Percentiles rank a stretch among this genome's conserved stretches.
These are phyloP conservation scores for Arthroderma uncinatum DNA, from an alignment of 2,329 filamentous ascomycete genomes.

Conservation along the genomic window DNA sequence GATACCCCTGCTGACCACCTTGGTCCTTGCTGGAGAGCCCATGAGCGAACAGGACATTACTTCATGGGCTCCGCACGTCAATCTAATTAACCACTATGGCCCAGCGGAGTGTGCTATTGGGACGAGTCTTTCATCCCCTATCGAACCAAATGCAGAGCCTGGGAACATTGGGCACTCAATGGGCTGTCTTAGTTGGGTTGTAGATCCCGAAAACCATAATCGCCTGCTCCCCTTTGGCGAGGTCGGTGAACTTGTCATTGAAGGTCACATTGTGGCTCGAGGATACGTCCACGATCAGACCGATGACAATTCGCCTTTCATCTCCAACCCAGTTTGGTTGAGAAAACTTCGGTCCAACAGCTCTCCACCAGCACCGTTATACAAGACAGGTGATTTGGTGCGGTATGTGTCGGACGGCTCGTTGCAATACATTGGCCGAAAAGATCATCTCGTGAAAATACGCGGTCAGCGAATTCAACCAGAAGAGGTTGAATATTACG, in stretches of 20 bases:
- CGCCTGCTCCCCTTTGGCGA: constrained; percentile 25
- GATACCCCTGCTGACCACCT: constrained; percentile 23
- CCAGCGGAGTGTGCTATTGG: constrained; percentile 14
- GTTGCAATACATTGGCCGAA: constrained; percentile 16
- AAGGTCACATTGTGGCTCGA: constrained; percentile 27
- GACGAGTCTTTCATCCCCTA: neutral
- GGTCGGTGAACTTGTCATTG: constrained; percentile 32
- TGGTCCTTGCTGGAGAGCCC: constrained; percentile 34
- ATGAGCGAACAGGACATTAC: constrained; percentile 24
- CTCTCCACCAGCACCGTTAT: too few relatives aligned
- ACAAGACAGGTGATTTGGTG: constrained; percentile 18
- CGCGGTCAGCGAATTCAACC: constrained; percentile 74
- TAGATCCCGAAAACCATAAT: constrained; percentile 14
- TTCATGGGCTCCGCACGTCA: constrained; percentile 19
- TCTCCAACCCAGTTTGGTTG: constrained; percentile 4
- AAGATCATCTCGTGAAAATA: constrained; percentile 60
- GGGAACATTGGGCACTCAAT: neutral
- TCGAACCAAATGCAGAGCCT: neutral
- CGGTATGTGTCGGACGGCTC: constrained; percentile 15
- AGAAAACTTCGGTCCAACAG: constrained; percentile 4
- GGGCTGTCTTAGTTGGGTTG: constrained; percentile 16
- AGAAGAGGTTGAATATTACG: constrained; percentile 58
- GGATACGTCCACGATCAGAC: constrained; percentile 25
- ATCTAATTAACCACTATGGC: constrained; percentile 15
- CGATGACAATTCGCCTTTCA: constrained; percentile 14